Percentiles rank a stretch among this genome's conserved stretches.
Conservation (phyloP, 1,284 basidiomycete genomes). For the Tremellales sp. region DNA sequence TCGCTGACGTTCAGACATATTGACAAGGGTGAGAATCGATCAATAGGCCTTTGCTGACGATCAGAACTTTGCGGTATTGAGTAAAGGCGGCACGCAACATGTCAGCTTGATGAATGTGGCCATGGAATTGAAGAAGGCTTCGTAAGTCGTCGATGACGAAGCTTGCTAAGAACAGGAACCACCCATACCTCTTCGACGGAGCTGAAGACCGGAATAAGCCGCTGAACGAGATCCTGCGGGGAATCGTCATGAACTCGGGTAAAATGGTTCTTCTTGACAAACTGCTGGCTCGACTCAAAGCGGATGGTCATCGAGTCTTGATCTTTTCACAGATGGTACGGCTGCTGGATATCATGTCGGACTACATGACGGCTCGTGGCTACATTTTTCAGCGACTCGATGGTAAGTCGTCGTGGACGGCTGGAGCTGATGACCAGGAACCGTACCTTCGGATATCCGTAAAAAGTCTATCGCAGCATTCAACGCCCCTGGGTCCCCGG, state of each 20-base stretch:
- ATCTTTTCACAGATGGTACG: conserved; percentile 99
- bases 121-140: conserved; percentile 96
- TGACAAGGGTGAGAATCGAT: conserved; percentile 69
- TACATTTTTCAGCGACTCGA: conserved; percentile 81
- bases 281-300: conserved; percentile 80
- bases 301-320: conserved; percentile 90
- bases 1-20: conserved; percentile 58
- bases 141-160: conserved; percentile 41
- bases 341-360: conserved; percentile 96
- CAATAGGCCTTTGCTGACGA: conserved; percentile 1
- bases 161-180: conserved; percentile 57
- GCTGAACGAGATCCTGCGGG: conserved; percentile 81
- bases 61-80: conserved; percentile 87
- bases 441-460: conserved; percentile 70
- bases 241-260: conserved; percentile 95
- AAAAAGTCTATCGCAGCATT: conserved; percentile 80
- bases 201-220: conserved; percentile 69
- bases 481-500: conserved; percentile 68
- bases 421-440: conserved; percentile 35
- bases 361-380: conserved; percentile 87
- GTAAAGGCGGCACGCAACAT: conserved; percentile 79
- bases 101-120: conserved; percentile 93
- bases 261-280: conserved; percentile 98
- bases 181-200: conserved; percentile 96
- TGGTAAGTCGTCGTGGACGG: conserved; percentile 48